phyloP scores from a whole-genome alignment of 2,329 filamentous ascomycete genomes.

The Calonectria crousiana region DNA sequence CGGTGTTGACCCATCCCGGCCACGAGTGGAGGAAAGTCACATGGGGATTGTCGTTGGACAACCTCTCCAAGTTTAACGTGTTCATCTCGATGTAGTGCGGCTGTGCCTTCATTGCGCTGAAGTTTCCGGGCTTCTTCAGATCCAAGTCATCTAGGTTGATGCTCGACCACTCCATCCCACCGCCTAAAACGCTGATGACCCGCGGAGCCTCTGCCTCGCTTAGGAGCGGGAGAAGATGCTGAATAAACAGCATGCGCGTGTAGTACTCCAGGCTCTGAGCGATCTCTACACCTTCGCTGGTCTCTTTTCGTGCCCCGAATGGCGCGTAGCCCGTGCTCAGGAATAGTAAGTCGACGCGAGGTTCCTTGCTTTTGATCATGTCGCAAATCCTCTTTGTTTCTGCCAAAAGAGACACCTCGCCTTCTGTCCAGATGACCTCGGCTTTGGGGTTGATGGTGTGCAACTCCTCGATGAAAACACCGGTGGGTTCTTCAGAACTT shows the following conservation, averaged over 20 bases:
- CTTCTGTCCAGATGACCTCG: constrained; percentile 57
- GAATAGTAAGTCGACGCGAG: constrained; percentile 57
- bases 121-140: constrained; percentile 44
- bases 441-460: constrained; percentile 52
- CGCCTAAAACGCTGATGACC: constrained; percentile 44
- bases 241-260: constrained; percentile 56
- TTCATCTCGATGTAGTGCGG: constrained; percentile 45
- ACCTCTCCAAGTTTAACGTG: constrained; percentile 39
- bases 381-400: constrained; percentile 55
- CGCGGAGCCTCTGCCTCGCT: constrained; percentile 37
- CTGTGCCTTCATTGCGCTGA: constrained; percentile 39
- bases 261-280: constrained; percentile 56
- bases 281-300: constrained; percentile 57
- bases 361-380: constrained; percentile 52
- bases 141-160: constrained; percentile 44
- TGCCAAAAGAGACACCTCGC: constrained; percentile 58
- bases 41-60: constrained; percentile 36
- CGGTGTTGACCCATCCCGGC: constrained; percentile 47
- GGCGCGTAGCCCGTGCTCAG: constrained; percentile 58
- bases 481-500: constrained; percentile 46
- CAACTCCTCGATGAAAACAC: constrained; percentile 52
- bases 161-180: constrained; percentile 29
- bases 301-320: constrained; percentile 52
- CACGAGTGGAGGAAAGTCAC: constrained; percentile 45
- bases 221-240: constrained; percentile 56